Percentiles rank a stretch among this genome's conserved stretches.
Conservation (phyloP, 2,329 filamentous ascomycete species). For the Mariannaea sp. region DNA sequence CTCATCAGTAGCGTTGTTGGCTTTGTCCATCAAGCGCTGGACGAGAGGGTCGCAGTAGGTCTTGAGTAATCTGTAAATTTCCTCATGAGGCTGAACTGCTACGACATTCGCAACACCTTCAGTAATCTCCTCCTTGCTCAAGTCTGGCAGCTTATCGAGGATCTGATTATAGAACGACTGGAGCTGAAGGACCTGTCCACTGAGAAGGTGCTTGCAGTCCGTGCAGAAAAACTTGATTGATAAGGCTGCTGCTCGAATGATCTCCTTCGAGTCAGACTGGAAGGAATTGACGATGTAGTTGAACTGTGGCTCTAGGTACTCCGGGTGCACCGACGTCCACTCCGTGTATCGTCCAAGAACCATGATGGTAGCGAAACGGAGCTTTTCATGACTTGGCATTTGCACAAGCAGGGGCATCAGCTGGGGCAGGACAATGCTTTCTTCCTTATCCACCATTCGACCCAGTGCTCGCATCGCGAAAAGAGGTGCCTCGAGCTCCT, state of each 20-base stretch:
- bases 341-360: slow-evolving; percentile 95
- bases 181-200: slow-evolving; percentile 80
- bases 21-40: slow-evolving; percentile 81
- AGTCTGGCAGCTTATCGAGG: slow-evolving; percentile 80
- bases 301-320: slow-evolving; percentile 89
- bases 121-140: slow-evolving; percentile 93
- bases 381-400: slow-evolving; percentile 93
- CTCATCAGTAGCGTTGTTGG: slow-evolving; percentile 82
- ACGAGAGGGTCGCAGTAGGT: slow-evolving; percentile 92
- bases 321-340: slow-evolving; percentile 93
- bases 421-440: slow-evolving; percentile 83
- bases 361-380: slow-evolving; percentile 99
- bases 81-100: slow-evolving; percentile 78
- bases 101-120: slow-evolving; percentile 94
- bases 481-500: slow-evolving; percentile 90
- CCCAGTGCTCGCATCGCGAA: slow-evolving; percentile 97
- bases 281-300: slow-evolving; percentile 96
- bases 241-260: slow-evolving; percentile 87
- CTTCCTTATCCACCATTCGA: slow-evolving; percentile 90
- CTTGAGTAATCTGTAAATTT: slow-evolving; percentile 85
- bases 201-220: slow-evolving; percentile 87
- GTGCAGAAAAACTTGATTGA: slow-evolving; percentile 97
- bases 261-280: slow-evolving; percentile 84
- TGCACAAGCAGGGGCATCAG: slow-evolving; percentile 93
- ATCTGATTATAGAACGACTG: slow-evolving; percentile 93